Evolutionary conservation across 495 filamentous ascomycete species (phyloP).

Genomic region (Hypoxylon cercidicola): DNA sequence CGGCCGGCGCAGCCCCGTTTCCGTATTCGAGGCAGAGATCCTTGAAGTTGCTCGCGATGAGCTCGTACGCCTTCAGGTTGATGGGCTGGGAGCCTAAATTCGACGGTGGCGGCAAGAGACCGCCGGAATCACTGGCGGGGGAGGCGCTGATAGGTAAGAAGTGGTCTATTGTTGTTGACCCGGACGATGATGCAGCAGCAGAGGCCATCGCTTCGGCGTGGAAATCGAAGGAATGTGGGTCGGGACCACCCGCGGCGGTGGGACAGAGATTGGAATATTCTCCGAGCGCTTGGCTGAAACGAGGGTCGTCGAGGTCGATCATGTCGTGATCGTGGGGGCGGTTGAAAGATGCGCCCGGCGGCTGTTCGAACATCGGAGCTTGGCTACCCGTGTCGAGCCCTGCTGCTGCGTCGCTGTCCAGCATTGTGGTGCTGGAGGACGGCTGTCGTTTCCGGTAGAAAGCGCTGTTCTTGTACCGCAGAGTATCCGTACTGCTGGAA

Average conservation of each 20-base stretch:
- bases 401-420: neutral
- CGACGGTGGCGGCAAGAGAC: constrained; percentile 4
- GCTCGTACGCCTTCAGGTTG: constrained; percentile 37
- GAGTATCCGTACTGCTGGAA: neutral
- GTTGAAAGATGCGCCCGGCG: constrained; percentile 17
- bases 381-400: constrained; percentile 16
- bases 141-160: too few relatives aligned
- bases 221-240: constrained; percentile 31
- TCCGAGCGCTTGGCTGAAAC: constrained; percentile 25
- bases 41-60: constrained; percentile 34
- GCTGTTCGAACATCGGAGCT: constrained; percentile 28
- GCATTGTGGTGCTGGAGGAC: neutral
- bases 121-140: too few relatives aligned
- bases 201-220: constrained; percentile 11
- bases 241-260: neutral
- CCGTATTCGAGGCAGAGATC: constrained; percentile 29
- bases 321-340: constrained; percentile 20
- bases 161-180: too few relatives aligned
- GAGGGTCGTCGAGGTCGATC: constrained; percentile 23
- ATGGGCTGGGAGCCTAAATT: constrained; percentile 23
- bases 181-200: too few relatives aligned
- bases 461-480: constrained; percentile 4
- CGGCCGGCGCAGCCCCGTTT: neutral
- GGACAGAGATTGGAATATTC: constrained; percentile 23
- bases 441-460: constrained; percentile 8